A percentile compares a stretch with the other conserved stretches of the same genome.
Conservation (phyloP, 2,329 filamentous ascomycete genomes). For the Claviceps sp. region DNA sequence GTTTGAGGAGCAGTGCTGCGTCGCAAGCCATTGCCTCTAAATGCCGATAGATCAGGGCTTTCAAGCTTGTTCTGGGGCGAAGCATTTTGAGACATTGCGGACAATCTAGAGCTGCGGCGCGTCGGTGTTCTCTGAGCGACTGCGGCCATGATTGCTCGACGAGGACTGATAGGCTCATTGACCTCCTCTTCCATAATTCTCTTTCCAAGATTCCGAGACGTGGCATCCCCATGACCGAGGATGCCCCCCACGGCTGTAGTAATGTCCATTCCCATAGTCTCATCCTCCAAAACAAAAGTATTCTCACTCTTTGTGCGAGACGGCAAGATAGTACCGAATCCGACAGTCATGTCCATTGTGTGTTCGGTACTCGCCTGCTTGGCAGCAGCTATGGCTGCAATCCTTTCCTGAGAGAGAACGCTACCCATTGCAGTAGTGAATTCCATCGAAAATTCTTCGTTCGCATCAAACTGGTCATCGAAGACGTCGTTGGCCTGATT, state of each 20-base stretch:
- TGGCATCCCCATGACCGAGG: constrained; percentile 25
- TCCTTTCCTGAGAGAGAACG: constrained; percentile 26
- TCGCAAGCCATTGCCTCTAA: constrained; percentile 34
- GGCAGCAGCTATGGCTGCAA: constrained; percentile 13
- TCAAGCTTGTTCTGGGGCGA: constrained; percentile 21
- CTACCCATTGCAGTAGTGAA: constrained; percentile 54
- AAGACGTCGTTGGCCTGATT: constrained; percentile 21
- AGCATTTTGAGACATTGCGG: constrained; percentile 16
- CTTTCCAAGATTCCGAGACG: constrained; percentile 30
- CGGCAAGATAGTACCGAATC: constrained; percentile 39
- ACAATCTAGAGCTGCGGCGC: constrained; percentile 8
- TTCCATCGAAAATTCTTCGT: constrained; percentile 70
- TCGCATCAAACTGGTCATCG: constrained; percentile 25
- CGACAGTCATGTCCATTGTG: constrained; percentile 43
- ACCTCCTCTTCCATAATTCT: constrained; percentile 46
- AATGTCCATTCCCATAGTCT: constrained; percentile 54
- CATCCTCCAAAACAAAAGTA: constrained; percentile 16
- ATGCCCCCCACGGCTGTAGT: constrained; percentile 52
- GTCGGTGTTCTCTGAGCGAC: constrained; percentile 12
- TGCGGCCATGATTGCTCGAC: constrained; percentile 21
- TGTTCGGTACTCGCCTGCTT: constrained; percentile 18
- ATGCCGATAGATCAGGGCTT: constrained; percentile 42
- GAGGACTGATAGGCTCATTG: constrained; percentile 31
- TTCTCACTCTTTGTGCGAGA: constrained; percentile 13
- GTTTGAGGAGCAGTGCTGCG: constrained; percentile 30